Base-by-base conservation (phyloP, 2,329 filamentous ascomycete genomes). In the Penicillium nordicum region DNA sequence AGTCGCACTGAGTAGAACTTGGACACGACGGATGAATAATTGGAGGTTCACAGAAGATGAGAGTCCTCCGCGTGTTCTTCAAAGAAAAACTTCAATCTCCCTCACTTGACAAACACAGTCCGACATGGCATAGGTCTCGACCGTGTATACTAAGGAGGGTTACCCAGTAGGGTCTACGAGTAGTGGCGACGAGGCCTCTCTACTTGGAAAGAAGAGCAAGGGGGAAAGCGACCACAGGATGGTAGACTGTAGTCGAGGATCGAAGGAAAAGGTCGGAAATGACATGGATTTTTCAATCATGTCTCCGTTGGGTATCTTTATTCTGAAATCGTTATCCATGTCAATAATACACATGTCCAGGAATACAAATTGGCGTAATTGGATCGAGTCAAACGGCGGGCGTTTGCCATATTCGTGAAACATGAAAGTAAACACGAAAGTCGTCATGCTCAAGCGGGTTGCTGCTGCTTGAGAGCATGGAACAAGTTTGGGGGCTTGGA, bases 41-140 rank as follows among this genome's bases (percentile, higher is more conserved):
- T 45, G 60, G 53, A 60, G 65, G 67, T 61, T 65, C 66, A 62
- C 64, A 52, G 52, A 62, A 62, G 58, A 66, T 69, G 67, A 69
- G 67, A 66, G 51, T 66, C 60, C 57, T 29, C 55, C 50, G 65
- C 62, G 62, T 60, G 57, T 53, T 57, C 46, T 45, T 53, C 32
- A 16, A 34, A 57, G 55, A 57, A 63, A 49, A 65, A 59, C 60
- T 41, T 74, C 58, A 59, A 70, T 76, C 63, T 76, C 53, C 73
- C 73, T 76, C 72, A 65, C 65, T 57, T 76, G 72, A 76, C 73
- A 74, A 76, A 75, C 72, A 76, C 72, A 76, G 70, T 63, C 71
- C 67, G 69, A 74, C 73, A 76, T 72, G 67, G 72, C 60, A 47
- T 61, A 62, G 60, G 69, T 72, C 72, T 65, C 68, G 70, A 69